These are phyloP conservation scores for Populus tremula DNA, from an alignment of 345 rosid genomes.

Conservation along the genomic window DNA sequence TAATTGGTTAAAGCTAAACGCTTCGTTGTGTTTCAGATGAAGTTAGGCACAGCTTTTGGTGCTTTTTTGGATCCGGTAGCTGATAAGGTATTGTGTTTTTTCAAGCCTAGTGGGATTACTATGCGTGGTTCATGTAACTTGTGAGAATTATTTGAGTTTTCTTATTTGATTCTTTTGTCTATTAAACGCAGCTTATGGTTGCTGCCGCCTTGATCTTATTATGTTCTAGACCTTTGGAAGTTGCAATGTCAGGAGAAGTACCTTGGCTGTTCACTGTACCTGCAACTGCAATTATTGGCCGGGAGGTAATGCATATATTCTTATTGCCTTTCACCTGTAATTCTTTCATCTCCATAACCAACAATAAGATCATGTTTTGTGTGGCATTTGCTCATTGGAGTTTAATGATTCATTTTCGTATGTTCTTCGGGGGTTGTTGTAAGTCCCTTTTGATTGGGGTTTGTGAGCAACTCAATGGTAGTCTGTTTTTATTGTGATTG, in stretches of 20 bases:
- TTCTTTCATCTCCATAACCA: background rate
- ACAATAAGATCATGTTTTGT: background rate
- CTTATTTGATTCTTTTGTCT: constrained; percentile 12
- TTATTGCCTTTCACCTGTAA: background rate
- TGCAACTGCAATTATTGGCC: constrained; percentile 81
- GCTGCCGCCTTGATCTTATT: constrained; percentile 88
- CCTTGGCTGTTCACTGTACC: constrained; percentile 91
- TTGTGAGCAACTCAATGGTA: background rate
- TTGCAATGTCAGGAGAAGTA: constrained; percentile 49
- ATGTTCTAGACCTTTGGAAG: constrained; percentile 71
- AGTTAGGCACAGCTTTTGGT: constrained; percentile 81
- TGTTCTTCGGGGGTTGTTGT: background rate
- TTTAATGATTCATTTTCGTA: background rate
- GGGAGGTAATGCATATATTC: constrained; percentile 63
- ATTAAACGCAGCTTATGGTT: constrained; percentile 81
- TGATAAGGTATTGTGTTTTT: constrained; percentile 59
- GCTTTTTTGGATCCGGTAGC: constrained; percentile 99
- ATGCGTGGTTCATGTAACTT: background rate
- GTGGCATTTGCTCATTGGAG: background rate
- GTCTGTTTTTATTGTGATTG: background rate
- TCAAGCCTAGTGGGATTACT: background rate
- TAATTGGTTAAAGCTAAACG: background rate
- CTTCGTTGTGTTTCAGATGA: constrained; percentile 57
- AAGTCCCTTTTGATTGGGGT: background rate
- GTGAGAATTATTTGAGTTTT: background rate